Base-by-base conservation (phyloP, 805 yeast genomes). In the Metschnikowia rubicola region DNA sequence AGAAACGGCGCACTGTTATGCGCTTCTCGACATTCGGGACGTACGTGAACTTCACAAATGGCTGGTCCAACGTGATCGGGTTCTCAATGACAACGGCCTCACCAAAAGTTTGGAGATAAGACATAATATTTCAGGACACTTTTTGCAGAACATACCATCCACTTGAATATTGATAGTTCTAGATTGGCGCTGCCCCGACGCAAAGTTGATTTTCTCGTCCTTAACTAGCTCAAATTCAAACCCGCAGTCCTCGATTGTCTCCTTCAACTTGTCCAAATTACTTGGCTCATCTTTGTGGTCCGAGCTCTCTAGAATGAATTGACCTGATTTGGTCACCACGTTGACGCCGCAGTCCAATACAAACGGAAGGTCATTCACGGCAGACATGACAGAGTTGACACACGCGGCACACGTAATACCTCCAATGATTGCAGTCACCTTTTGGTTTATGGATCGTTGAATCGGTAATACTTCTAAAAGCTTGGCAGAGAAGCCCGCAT, bases 371-470 rank as follows among this genome's bases (percentile, higher is more conserved):
- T 69, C 74, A 31, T 60, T 60, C 26, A 70, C 79, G 30, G 78
- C 73, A 8, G 71, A 64, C 9, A 70, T 65, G 10, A 87, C 77
- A 0, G 91, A 69, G 35, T 73, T 73, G 1, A 80, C 80, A 63
- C 94, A 84, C 0, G 88, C 80, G 8, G 86, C 81, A 65, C 92
- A 86, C 0, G 89, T 80, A 62, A 86, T 84, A 3, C 91, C 92
- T 10, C 84, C 86, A 37, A 86, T 79, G 0, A 80, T 65, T 0
- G 88, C 89, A 10, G 73, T 67, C 8, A 83, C 77, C 54, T 75
- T 76, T 54, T 69, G 77, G 46, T 73, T 75, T 6, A 68, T 57
- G 7, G 79, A 67, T 31, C 77, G 67, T 30, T 74, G 74, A 3
- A 83, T 74, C 1, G 88, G 90, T 19, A 82, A 59, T 8, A 84